phyloP scores from a whole-genome alignment of 2,329 filamentous ascomycete genomes.

The Alternaria sp. region DNA sequence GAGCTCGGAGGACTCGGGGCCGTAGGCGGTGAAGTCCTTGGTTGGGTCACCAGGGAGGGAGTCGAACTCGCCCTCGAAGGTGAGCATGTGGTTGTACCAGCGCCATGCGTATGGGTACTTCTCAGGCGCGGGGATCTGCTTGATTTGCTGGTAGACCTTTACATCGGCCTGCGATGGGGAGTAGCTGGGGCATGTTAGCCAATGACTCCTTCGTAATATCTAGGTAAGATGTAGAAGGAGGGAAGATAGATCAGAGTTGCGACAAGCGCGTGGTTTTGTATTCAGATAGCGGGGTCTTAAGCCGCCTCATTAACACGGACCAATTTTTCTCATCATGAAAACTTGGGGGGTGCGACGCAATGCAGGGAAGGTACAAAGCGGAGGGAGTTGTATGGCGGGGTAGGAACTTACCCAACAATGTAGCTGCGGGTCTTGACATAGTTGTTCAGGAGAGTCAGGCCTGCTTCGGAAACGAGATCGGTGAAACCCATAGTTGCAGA shows the following conservation, averaged over 20 bases:
- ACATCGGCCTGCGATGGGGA: slow-evolving; percentile 92
- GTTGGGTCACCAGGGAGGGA: slow-evolving; percentile 89
- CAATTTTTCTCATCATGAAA: slow-evolving; percentile 83
- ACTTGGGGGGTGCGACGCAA: slow-evolving; percentile 38
- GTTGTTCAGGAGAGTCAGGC: slow-evolving; percentile 72
- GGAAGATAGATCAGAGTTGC: slow-evolving; percentile 68
- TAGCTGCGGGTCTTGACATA: slow-evolving; percentile 79
- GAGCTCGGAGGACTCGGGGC: slow-evolving; percentile 79
- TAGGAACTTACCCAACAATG: slow-evolving; percentile 75
- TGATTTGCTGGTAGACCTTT: slow-evolving; percentile 89
- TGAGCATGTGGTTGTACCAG: slow-evolving; percentile 99
- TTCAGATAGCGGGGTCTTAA: slow-evolving; percentile 89
- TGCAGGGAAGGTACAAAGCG: slow-evolving; percentile 22
- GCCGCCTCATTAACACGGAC: slow-evolving; percentile 95
- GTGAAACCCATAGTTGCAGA: slow-evolving; percentile 69
- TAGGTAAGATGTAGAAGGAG: slow-evolving; percentile 19
- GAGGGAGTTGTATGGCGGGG: slow-evolving; percentile 32
- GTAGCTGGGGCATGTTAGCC: slow-evolving; percentile 55
- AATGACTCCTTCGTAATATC: slow-evolving; percentile 16
- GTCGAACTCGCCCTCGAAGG: slow-evolving; percentile 90
- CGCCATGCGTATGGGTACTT: slow-evolving; percentile 94
- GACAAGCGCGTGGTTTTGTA: slow-evolving; percentile 76
- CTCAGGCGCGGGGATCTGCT: slow-evolving; percentile 73
- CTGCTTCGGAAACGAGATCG: slow-evolving; percentile 70
- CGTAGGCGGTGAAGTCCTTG: slow-evolving; percentile 88